Evolutionary conservation across 2,329 filamentous ascomycete genomes (phyloP).

Genomic region (Scedosporium apiospermum): DNA sequence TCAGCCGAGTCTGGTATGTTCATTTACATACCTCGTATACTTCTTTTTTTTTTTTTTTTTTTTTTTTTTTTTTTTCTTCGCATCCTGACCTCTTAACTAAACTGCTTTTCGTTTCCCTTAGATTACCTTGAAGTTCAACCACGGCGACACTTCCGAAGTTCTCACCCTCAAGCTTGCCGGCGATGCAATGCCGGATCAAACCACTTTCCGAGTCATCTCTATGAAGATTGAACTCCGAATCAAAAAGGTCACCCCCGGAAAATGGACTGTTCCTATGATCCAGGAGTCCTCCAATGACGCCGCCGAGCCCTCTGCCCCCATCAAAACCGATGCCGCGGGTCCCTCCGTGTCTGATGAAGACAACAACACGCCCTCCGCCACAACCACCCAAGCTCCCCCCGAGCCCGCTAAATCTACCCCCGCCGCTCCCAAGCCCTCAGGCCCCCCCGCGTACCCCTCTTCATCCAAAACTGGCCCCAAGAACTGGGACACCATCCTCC

Average conservation of each 20-base stretch:
- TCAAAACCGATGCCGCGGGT: neutral
- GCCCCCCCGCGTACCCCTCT: slow-evolving; percentile 65
- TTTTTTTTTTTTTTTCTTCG: too few species aligned
- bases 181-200: neutral
- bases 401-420: slow-evolving; percentile 6
- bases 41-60: too few species aligned
- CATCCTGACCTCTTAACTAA: neutral
- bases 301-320: neutral
- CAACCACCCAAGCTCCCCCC: slow-evolving; percentile 2
- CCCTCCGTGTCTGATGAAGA: neutral
- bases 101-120: slow-evolving; percentile 1
- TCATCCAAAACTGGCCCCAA: slow-evolving; percentile 77
- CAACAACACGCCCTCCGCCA: neutral
- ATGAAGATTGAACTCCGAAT: slow-evolving; percentile 75
- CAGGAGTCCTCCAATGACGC: neutral
- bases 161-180: neutral
- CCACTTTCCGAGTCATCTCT: slow-evolving; percentile 55
- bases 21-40: neutral
- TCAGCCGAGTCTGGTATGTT: slow-evolving; percentile 12
- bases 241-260: slow-evolving; percentile 56
- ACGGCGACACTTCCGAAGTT: neutral
- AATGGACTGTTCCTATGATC: slow-evolving; percentile 46
- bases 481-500: slow-evolving; percentile 77
- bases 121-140: neutral
- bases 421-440: neutral